These are phyloP conservation scores for Cornus florida DNA, from an alignment of 148 eudicot species.

Conservation along the genomic window DNA sequence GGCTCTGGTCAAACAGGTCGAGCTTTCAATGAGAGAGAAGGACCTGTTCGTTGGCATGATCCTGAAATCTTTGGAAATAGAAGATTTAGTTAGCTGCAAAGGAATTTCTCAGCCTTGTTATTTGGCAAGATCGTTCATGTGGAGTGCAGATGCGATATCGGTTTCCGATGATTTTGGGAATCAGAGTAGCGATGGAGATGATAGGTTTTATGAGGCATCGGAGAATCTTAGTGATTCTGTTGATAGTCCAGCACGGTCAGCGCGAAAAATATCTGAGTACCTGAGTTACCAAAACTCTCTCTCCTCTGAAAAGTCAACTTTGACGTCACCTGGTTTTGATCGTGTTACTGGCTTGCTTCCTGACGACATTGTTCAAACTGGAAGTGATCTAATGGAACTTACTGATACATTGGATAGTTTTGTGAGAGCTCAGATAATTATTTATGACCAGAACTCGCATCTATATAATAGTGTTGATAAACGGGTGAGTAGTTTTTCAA, in stretches of 20 bases:
- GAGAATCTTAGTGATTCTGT: conserved; percentile 63
- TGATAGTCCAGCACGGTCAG: conserved; percentile 39
- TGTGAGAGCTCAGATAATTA: conserved; percentile 88
- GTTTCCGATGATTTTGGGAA: conserved; percentile 32
- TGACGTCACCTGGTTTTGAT: conserved; percentile 63
- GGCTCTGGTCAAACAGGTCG: conserved; percentile 57
- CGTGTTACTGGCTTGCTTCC: conserved; percentile 75
- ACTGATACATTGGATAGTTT: conserved; percentile 72
- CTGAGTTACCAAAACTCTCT: conserved; percentile 27
- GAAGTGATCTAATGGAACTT: conserved; percentile 33
- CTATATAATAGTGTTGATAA: conserved; percentile 67
- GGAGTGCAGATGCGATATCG: conserved; percentile 46
- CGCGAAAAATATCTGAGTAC: conserved; percentile 22
- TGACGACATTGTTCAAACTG: conserved; percentile 34
- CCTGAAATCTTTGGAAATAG: conserved; percentile 85
- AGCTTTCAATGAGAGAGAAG: conserved; percentile 66
- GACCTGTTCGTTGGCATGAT: conserved; percentile 92
- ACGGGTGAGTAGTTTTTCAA: conserved; percentile 45
- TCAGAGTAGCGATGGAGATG: conserved; percentile 49
- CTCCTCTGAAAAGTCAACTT: conserved; percentile 38
- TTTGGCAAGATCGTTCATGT: conserved; percentile 82
- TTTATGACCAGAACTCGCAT: conserved; percentile 76
- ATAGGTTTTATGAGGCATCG: conserved; percentile 82
- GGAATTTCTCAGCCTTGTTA: conserved; percentile 52
- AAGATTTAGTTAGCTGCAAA: conserved; percentile 69